phyloP scores from a whole-genome alignment of 352 stramenopile genomes.

The Phytopythium montanum region DNA sequence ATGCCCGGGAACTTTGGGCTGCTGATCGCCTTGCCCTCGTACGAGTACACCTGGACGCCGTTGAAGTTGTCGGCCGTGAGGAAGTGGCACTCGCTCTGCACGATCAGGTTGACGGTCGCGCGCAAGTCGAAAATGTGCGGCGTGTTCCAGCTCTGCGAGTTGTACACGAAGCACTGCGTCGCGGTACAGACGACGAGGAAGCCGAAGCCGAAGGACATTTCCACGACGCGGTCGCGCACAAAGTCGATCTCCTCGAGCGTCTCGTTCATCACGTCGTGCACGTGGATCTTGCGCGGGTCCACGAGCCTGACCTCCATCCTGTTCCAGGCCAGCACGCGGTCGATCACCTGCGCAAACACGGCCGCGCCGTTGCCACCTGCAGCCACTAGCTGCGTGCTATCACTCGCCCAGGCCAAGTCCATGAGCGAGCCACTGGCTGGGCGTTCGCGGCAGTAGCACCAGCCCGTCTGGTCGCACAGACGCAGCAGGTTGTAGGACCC shows the following conservation, averaged over 20 bases:
- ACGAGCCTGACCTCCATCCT: slow-evolving; percentile 86
- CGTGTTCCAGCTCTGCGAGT: slow-evolving; percentile 90
- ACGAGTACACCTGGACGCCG: slow-evolving; percentile 90
- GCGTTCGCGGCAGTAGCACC: slow-evolving; percentile 86
- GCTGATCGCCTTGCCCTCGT: slow-evolving; percentile 89
- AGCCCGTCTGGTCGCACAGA: slow-evolving; percentile 92
- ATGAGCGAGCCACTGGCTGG: slow-evolving; percentile 83
- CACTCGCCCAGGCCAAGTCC: slow-evolving; percentile 84
- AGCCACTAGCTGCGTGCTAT: slow-evolving; percentile 90
- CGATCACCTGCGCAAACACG: slow-evolving; percentile 89
- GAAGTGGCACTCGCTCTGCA: slow-evolving; percentile 88
- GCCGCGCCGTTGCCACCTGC: slow-evolving; percentile 85
- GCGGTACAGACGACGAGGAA: slow-evolving; percentile 91
- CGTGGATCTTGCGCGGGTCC: slow-evolving; percentile 84
- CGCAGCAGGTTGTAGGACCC: slow-evolving; percentile 92
- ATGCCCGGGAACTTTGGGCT: slow-evolving; percentile 85
- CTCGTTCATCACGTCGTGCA: slow-evolving; percentile 89
- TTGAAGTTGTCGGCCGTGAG: slow-evolving; percentile 88
- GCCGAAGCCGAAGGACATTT: slow-evolving; percentile 90
- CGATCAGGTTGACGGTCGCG: slow-evolving; percentile 80
- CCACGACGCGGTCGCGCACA: slow-evolving; percentile 87
- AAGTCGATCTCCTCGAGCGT: slow-evolving; percentile 92
- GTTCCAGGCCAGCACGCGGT: slow-evolving; percentile 84
- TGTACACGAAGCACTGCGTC: slow-evolving; percentile 93
- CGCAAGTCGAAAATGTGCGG: slow-evolving; percentile 92